Evolutionary conservation across 2,329 filamentous ascomycete genomes (phyloP), one percentile per base, ranked within the genome.

Genomic region (Sclerotinia borealis): DNA sequence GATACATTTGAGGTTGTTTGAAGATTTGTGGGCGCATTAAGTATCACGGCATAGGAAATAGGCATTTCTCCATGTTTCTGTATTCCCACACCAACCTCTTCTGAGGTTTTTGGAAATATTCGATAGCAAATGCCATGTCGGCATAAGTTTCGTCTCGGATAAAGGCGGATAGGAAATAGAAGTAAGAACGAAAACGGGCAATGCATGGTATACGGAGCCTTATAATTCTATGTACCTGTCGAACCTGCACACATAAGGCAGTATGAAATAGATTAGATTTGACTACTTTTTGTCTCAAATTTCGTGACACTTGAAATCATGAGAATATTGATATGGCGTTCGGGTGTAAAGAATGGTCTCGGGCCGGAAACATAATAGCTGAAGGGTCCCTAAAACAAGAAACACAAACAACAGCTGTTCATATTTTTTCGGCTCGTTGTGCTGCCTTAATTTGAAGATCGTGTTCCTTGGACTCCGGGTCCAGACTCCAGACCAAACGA

Each of bases 191-290:
- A 27, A 41, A 55, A 27, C 34, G 54, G 54, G 54, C 54, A 39
- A 8, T 56, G 39, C 29, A 56, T n/a, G 54, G 19, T 34, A 31
- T 25, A 56, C 27, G 43, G 37, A 43, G 39, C 27, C 27, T 56
- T 19, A 45, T 22, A 10, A 22, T 22, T 22, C 9, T 22, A 50
- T 56, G 27, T 45, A 56, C 39, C n/a, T 34, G 29, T 45, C 29
- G 27, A 34, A 56, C 27, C 7, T 34, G 39, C 39, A 34, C 39
- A 56, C 39, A n/a, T 17, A 17, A 25, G 29, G 29, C 27, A 56
- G 54, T 34, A 45, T 17, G 25, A 34, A 56, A 22, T 45, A 45
- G 54, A 56, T 45, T 56, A 56, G 39, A 45, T 56, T 56, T 45
- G 39, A 45, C 34, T 45, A 17, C 39, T 34, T 56, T 36, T 45